phyloP scores from a whole-genome alignment of 495 filamentous ascomycete species.

The Xylaria flabelliformis region DNA sequence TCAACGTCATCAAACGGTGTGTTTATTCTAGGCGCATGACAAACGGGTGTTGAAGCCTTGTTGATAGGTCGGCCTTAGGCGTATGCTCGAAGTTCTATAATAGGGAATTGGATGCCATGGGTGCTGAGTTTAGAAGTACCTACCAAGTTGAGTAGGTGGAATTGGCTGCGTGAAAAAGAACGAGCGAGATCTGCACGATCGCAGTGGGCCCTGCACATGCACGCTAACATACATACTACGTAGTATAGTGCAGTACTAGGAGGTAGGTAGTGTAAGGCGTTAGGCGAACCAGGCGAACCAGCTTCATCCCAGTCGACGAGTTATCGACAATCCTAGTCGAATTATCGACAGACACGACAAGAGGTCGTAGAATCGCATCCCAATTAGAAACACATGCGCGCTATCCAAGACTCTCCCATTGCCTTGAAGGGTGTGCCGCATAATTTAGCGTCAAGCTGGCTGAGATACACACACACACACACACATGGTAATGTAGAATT shows the following conservation, averaged over 20 bases:
- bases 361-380: neutral
- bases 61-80: neutral
- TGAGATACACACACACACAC: neutral
- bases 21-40: neutral
- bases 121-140: neutral
- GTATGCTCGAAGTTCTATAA: neutral
- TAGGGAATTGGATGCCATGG: neutral
- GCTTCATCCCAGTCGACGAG: neutral
- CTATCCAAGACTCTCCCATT: neutral
- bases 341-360: neutral
- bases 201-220: neutral
- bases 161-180: neutral
- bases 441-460: neutral
- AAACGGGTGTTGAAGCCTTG: neutral
- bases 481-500: neutral
- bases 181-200: neutral
- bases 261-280: neutral
- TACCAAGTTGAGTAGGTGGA: neutral
- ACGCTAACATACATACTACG: neutral
- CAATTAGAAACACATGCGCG: neutral
- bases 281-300: constrained; percentile 16
- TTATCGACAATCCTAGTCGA: neutral
- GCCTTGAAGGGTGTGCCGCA: neutral
- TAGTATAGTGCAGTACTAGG: neutral
- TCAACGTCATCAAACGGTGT: neutral